phyloP scores from a whole-genome alignment of 2,329 filamentous ascomycete species.

The Colletotrichum musicola region DNA sequence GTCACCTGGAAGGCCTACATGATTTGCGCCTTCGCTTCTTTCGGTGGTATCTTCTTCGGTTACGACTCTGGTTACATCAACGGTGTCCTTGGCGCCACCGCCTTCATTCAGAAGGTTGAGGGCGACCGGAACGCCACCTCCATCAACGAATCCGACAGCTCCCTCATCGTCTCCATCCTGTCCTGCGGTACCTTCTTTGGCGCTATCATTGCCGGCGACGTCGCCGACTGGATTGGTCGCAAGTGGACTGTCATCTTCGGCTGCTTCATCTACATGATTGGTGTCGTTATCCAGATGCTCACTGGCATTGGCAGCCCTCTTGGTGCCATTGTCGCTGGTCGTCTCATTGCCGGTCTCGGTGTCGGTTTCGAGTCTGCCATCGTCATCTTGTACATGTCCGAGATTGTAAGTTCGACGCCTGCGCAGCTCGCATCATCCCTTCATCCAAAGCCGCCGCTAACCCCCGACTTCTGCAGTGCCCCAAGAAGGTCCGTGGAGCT shows the following conservation, averaged over 20 bases:
- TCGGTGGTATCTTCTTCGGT: slow-evolving; percentile 82
- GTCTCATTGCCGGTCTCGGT: slow-evolving; percentile 81
- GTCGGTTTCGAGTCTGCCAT: slow-evolving; percentile 85
- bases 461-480: slow-evolving; percentile 52
- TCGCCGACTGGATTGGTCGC: slow-evolving; percentile 81
- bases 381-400: slow-evolving; percentile 89
- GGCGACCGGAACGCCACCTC: slow-evolving; percentile 47
- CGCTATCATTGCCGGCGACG: slow-evolving; percentile 80
- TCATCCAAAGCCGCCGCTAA: slow-evolving; percentile 20
- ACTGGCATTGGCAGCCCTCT: slow-evolving; percentile 61
- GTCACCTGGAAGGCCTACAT: slow-evolving; percentile 77
- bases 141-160: slow-evolving; percentile 59
- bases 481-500: slow-evolving; percentile 80
- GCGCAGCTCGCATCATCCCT: background rate
- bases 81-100: slow-evolving; percentile 66
- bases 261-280: slow-evolving; percentile 78
- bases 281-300: slow-evolving; percentile 75
- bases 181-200: slow-evolving; percentile 84
- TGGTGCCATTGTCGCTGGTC: slow-evolving; percentile 77
- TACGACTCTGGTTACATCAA: slow-evolving; percentile 85
- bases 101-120: slow-evolving; percentile 67
- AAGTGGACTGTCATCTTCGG: slow-evolving; percentile 79
- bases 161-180: slow-evolving; percentile 79
- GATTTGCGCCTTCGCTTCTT: slow-evolving; percentile 78
- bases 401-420: slow-evolving; percentile 67